phyloP scores from a whole-genome alignment of 2,329 filamentous ascomycete genomes.

The Epichloe brachyelytri region DNA sequence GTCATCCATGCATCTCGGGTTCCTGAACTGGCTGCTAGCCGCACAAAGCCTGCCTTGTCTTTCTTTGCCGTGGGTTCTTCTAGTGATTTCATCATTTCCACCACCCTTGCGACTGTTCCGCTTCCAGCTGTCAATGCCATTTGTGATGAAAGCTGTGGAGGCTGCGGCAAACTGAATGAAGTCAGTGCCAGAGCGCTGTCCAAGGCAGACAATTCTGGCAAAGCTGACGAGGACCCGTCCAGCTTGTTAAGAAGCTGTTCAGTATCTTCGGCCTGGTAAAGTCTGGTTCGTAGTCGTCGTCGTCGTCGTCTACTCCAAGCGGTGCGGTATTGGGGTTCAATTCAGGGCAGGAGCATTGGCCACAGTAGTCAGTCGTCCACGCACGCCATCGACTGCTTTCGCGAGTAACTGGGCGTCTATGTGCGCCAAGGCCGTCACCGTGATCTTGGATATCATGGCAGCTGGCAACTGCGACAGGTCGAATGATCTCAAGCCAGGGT shows the following conservation, averaged over 20 bases:
- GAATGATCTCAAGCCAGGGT: constrained; percentile 62
- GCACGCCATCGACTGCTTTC: constrained; percentile 56
- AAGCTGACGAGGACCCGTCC: constrained; percentile 51
- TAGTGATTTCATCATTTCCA: constrained; percentile 61
- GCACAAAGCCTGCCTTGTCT: constrained; percentile 62
- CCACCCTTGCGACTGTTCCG: constrained; percentile 62
- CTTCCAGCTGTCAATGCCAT: constrained; percentile 63
- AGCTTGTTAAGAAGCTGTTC: constrained; percentile 69
- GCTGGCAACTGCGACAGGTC: constrained; percentile 70
- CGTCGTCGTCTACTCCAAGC: constrained; percentile 59
- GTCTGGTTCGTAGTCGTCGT: constrained; percentile 82
- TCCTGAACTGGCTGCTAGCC: constrained; percentile 71
- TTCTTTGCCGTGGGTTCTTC: constrained; percentile 53
- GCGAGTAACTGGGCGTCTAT: constrained; percentile 57
- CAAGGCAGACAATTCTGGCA: constrained; percentile 13
- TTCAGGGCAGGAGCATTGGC: constrained; percentile 30
- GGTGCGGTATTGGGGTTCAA: constrained; percentile 47
- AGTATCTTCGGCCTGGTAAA: constrained; percentile 61
- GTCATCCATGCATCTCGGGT: constrained; percentile 87
- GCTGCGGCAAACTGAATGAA: constrained; percentile 67
- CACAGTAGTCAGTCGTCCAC: constrained; percentile 34
- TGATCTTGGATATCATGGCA: constrained; percentile 65
- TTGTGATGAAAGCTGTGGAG: constrained; percentile 58
- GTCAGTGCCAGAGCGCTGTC: constrained; percentile 49
- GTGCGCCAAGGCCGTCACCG: constrained; percentile 63